These are phyloP conservation scores for Verticillium alfalfae DNA, from an alignment of 2,329 filamentous ascomycete species.

Conservation along the genomic window DNA sequence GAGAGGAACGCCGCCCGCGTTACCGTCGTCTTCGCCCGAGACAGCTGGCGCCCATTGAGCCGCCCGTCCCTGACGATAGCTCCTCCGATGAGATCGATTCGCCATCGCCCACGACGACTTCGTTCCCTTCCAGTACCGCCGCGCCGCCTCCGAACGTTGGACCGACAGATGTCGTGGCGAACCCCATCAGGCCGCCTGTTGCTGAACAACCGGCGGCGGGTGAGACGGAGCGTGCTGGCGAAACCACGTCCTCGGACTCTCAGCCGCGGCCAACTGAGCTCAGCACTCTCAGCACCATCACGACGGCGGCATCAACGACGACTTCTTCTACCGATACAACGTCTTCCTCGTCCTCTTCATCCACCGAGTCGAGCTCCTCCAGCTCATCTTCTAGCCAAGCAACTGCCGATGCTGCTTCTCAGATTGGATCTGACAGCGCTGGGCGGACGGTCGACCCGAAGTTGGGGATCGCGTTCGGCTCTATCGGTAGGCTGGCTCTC, in stretches of 20 bases:
- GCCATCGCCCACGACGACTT: conserved; percentile 2
- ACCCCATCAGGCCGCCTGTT: neutral
- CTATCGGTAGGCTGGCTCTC: conserved; percentile 3
- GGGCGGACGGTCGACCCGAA: conserved; percentile 5
- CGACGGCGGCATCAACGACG: neutral
- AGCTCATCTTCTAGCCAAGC: neutral
- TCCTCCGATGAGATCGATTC: conserved; percentile 7
- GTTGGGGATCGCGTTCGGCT: conserved; percentile 9
- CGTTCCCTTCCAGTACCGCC: conserved; percentile 2
- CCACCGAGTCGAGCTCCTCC: neutral
- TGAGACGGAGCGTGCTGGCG: neutral
- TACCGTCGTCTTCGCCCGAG: neutral
- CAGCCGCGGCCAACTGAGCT: neutral
- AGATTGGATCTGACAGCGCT: conserved; percentile 2
- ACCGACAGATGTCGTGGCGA: neutral
- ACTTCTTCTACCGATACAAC: neutral
- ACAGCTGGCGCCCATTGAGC: neutral
- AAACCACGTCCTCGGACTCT: neutral
- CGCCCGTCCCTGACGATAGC: neutral
- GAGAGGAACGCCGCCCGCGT: neutral
- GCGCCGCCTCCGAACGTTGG: conserved; percentile 3
- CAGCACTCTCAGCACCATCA: neutral
- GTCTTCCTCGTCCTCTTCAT: conserved; percentile 1
- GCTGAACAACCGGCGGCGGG: neutral
- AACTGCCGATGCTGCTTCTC: neutral